These are phyloP conservation scores for Cylindrotheca closterium DNA, from an alignment of 108 stramenopile genomes.

Conservation along the genomic window DNA sequence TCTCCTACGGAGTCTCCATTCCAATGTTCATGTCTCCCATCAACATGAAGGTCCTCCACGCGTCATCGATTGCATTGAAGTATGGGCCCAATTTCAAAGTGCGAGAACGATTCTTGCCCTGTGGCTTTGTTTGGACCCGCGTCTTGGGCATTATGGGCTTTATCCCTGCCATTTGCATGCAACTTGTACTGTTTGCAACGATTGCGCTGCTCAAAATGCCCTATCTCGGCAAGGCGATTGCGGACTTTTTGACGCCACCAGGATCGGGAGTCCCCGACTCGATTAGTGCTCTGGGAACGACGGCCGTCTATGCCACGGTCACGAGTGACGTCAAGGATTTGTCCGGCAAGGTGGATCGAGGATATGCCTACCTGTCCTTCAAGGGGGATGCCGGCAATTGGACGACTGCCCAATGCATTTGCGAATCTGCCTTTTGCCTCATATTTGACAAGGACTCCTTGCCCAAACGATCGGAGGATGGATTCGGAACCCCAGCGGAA, in stretches of 20 bases:
- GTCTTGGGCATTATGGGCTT: constrained; percentile 14
- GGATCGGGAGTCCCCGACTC: constrained; percentile 39
- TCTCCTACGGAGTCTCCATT: constrained; percentile 19
- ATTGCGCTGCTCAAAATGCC: constrained; percentile 19
- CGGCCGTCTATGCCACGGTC: constrained; percentile 39
- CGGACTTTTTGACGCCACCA: constrained; percentile 22
- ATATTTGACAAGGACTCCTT: constrained; percentile 24
- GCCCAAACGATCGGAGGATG: constrained; percentile 37
- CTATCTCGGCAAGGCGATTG: constrained; percentile 21
- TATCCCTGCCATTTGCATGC: constrained; percentile 24
- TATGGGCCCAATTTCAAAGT: constrained; percentile 37
- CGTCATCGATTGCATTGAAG: constrained; percentile 33
- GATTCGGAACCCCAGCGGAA: constrained; percentile 53
- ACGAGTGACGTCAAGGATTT: background rate
- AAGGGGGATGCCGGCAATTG: constrained; percentile 48
- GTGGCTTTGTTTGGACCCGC: constrained; percentile 23
- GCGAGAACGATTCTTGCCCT: constrained; percentile 37
- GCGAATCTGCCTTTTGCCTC: constrained; percentile 38
- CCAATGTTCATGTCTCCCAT: constrained; percentile 44
- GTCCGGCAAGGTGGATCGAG: constrained; percentile 19
- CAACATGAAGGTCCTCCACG: constrained; percentile 45
- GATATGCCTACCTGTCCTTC: constrained; percentile 26
- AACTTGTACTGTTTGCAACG: constrained; percentile 6
- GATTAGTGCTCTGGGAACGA: constrained; percentile 12
- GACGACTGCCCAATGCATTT: constrained; percentile 44